A percentile compares a stretch with the other conserved stretches of the same genome.
Evolutionary conservation across 805 yeast species (phyloP).

Genomic region (Candida golubevii): DNA sequence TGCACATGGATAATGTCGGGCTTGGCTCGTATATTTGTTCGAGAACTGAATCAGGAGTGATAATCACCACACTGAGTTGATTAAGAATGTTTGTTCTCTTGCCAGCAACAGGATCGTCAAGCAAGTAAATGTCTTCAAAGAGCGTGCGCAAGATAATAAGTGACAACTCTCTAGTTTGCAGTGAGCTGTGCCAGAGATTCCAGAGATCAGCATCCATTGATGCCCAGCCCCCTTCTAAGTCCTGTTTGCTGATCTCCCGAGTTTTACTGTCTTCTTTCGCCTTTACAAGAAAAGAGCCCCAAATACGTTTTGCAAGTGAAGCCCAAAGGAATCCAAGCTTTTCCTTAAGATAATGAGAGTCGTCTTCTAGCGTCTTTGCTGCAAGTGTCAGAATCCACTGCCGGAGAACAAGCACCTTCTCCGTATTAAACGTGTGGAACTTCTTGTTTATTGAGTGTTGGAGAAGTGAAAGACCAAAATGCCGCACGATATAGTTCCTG

Average conservation of each 20-base stretch:
- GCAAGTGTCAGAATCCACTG: constrained; percentile 83
- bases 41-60: constrained; percentile 66
- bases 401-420: constrained; percentile 64
- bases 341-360: constrained; percentile 88
- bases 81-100: constrained; percentile 72
- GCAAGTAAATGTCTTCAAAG: constrained; percentile 87
- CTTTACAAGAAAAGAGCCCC: constrained; percentile 72
- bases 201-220: constrained; percentile 79
- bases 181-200: constrained; percentile 65
- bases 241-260: constrained; percentile 33
- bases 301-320: constrained; percentile 78
- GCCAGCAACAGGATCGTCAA: constrained; percentile 89
- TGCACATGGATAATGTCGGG: constrained; percentile 57
- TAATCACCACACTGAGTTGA: constrained; percentile 78
- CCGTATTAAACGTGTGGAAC: constrained; percentile 51
- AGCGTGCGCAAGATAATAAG: constrained; percentile 76
- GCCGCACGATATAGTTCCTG: constrained; percentile 70
- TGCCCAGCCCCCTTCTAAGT: constrained; percentile 68
- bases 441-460: constrained; percentile 62
- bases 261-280: constrained; percentile 21
- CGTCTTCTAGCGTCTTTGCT: constrained; percentile 50
- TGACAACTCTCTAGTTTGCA: constrained; percentile 68
- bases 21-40: constrained; percentile 61
- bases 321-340: constrained; percentile 91
- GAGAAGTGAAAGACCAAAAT: constrained; percentile 80